phyloP scores from a whole-genome alignment of 2,329 filamentous ascomycete species.

The Fusarium solani-melongenae region DNA sequence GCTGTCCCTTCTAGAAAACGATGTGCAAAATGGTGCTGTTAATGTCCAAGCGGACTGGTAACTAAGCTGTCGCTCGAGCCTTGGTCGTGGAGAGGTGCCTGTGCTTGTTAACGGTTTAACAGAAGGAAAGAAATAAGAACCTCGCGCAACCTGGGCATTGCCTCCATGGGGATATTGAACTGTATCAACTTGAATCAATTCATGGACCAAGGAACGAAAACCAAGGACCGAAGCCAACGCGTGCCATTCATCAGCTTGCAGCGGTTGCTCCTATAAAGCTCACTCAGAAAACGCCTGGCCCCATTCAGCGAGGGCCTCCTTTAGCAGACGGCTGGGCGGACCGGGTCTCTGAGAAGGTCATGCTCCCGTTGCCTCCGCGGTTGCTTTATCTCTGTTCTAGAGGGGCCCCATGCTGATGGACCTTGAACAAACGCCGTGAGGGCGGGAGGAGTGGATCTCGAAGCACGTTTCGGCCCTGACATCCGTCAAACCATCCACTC shows the following conservation, averaged over 20 bases:
- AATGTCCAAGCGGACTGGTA: constrained; percentile 1
- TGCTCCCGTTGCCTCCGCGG: constrained; percentile 24
- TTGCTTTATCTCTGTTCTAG: constrained; percentile 22
- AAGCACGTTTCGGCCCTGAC: constrained; percentile 41
- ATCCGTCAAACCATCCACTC: constrained; percentile 39
- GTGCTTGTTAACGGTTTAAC: constrained; percentile 16
- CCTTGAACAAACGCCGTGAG: constrained; percentile 19
- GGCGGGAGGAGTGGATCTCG: constrained; percentile 35
- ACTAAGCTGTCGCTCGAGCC: background rate
- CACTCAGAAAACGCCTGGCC: constrained; percentile 9
- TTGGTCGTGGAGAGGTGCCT: background rate
- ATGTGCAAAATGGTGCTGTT: background rate
- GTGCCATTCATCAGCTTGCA: constrained; percentile 22
- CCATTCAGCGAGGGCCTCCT: constrained; percentile 16
- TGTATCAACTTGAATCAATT: background rate
- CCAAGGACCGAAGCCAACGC: constrained; percentile 4
- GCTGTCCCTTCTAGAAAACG: background rate
- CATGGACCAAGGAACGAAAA: constrained; percentile 10
- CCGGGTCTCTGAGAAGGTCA: constrained; percentile 35
- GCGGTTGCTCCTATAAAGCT: constrained; percentile 31
- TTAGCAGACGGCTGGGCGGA: constrained; percentile 38
- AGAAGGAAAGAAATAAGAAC: background rate
- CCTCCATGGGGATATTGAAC: constrained; percentile 24
- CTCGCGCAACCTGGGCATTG: background rate
- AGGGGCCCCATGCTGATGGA: constrained; percentile 11